These are phyloP conservation scores for Cladobotryum protrusum DNA, from an alignment of 2,329 filamentous ascomycete species.

Conservation along the genomic window DNA sequence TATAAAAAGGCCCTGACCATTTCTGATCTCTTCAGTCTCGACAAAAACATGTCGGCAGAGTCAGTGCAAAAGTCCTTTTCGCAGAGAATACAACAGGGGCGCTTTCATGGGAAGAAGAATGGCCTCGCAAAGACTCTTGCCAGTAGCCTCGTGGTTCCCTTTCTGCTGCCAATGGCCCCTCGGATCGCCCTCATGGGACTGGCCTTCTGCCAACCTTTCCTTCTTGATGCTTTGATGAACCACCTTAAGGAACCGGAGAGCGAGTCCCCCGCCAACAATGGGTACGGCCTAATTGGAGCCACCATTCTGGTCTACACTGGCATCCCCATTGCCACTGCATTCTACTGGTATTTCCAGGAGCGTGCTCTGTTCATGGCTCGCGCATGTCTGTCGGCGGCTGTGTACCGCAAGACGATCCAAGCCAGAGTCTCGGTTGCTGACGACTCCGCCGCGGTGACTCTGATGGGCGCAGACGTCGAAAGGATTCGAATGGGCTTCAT, in stretches of 20 bases:
- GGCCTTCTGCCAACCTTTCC: constrained; percentile 33
- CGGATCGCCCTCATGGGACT: constrained; percentile 28
- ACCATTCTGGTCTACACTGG: constrained; percentile 33
- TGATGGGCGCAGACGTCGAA: constrained; percentile 45
- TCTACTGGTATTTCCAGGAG: constrained; percentile 4
- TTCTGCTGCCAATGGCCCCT: constrained; percentile 26
- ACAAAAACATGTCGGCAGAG: constrained; percentile 20
- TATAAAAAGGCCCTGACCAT: constrained; percentile 28
- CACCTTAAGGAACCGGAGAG: constrained; percentile 24
- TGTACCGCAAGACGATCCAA: constrained; percentile 29
- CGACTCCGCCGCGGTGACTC: constrained; percentile 37
- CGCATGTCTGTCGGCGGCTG: constrained; percentile 24
- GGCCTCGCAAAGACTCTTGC: not conserved
- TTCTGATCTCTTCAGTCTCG: constrained; percentile 30
- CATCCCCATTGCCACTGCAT: constrained; percentile 27
- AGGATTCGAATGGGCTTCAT: constrained; percentile 30
- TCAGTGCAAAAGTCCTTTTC: constrained; percentile 15
- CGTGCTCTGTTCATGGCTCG: constrained; percentile 15
- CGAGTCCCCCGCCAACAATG: constrained; percentile 16
- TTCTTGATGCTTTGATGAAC: constrained; percentile 32
- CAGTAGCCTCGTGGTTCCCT: constrained; percentile 20
- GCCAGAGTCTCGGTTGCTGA: constrained; percentile 27
- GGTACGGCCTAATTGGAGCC: constrained; percentile 39
- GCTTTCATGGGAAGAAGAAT: not conserved
- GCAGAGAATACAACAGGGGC: not conserved